Conservation (phyloP, 306 rosid genomes). For the Glycyrrhiza uralensis region DNA sequence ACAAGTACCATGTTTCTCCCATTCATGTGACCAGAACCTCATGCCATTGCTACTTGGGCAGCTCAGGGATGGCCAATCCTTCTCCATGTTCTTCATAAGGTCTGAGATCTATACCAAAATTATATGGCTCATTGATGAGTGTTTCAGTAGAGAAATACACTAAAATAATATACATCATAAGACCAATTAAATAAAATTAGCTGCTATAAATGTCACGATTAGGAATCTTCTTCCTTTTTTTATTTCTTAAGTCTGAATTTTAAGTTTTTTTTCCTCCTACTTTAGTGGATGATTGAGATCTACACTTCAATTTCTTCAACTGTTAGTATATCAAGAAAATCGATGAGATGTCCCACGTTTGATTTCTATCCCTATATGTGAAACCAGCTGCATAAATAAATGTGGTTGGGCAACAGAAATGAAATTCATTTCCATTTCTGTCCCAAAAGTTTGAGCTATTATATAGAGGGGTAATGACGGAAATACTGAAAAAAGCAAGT, state of each 20-base stretch:
- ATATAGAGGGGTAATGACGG: no score
- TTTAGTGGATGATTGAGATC: background rate
- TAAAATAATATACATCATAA: background rate
- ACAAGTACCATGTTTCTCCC: slow-evolving; percentile 94
- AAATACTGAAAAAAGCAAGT: background rate
- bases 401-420: no score
- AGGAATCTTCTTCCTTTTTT: background rate
- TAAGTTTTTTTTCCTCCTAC: background rate
- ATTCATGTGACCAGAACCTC: slow-evolving; percentile 86
- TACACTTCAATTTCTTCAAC: background rate
- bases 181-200: background rate
- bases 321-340: no score
- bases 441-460: no score
- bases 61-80: slow-evolving; percentile 76
- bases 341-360: no score
- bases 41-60: slow-evolving; percentile 83
- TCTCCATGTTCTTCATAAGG: slow-evolving; percentile 40
- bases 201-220: background rate
- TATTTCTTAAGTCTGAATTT: background rate
- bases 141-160: background rate
- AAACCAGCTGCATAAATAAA: no score
- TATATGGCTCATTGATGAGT: background rate
- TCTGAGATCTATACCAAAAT: slow-evolving; percentile 49
- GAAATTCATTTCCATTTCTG: no score
- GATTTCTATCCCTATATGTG: no score